Base-by-base conservation (phyloP, 495 filamentous ascomycete genomes). In the Xylaria venustula region DNA sequence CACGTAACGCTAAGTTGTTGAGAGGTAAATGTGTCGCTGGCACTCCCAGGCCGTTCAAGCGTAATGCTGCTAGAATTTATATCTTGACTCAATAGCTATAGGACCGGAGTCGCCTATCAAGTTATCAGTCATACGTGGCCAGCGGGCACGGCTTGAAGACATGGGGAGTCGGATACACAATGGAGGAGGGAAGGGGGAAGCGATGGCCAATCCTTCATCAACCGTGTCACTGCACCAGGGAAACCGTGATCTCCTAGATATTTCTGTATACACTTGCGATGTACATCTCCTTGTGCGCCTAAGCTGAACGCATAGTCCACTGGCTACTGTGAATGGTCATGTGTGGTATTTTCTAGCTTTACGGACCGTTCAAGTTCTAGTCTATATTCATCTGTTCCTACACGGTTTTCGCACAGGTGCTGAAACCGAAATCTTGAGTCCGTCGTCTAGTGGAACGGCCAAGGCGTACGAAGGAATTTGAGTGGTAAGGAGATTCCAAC, bases 281-380 rank as follows among this genome's bases (percentile, higher is more conserved):
- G n/a, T n/a, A n/a, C n/a, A 34, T 11, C 22, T 19, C 25, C 12
- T 37, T 41, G 36, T 54, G 34, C 36, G 36, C 51, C 36, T 42
- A 28, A 42, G 51, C 51, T 54, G 51, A 54, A 28, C 36, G 34
- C 28, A 17, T 54, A 54, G 36, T 41, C 51, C 20, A 15, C 50
- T 37, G 17, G 8, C 30, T 25, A 40, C 49, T 23, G 28, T 23
- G 48, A 51, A 51, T 51, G n/a, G 17, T 17, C 49, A 23, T 30
- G 19, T 37, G 49, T n/a, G n/a, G n/a, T n/a, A n/a, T n/a, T n/a
- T n/a, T n/a, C n/a, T n/a, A n/a, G n/a, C 36, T 54, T n/a, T 3
- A 12, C 6, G 15, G 6, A 20, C 51, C 28, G 30, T 26, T 23
- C 7, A 3, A 22, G 19, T 19, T 22, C 19, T 26, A 14, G 8